phyloP scores from a whole-genome alignment of 192 early-diverging fungal species.

The Podila verticillata region DNA sequence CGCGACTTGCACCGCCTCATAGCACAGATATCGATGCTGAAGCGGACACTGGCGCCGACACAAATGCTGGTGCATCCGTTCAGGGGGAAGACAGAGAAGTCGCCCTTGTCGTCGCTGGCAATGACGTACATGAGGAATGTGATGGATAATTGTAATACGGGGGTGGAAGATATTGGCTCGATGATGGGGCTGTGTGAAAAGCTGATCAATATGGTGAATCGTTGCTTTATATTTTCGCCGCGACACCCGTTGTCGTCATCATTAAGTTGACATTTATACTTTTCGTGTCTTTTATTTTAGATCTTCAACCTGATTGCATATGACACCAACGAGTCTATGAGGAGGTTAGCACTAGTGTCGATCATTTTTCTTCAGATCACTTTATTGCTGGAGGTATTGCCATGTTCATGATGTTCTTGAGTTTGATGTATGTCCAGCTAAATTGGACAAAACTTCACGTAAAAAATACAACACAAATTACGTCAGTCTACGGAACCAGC shows the following conservation, averaged over 20 bases:
- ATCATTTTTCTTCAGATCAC: slow-evolving; percentile 60
- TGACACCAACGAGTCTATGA: slow-evolving; percentile 54
- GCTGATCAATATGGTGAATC: slow-evolving; percentile 57
- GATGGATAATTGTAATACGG: slow-evolving; percentile 52
- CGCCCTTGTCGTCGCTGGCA: slow-evolving; percentile 19
- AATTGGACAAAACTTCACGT: neutral
- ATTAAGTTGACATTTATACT: no score
- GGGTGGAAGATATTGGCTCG: slow-evolving; percentile 51
- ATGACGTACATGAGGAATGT: slow-evolving; percentile 53
- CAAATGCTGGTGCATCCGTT: slow-evolving; percentile 44
- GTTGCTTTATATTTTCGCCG: neutral
- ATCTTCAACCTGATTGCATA: slow-evolving; percentile 52
- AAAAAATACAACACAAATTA: no score
- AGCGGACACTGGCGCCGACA: slow-evolving; percentile 47
- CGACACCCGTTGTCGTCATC: no score
- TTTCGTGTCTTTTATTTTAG: slow-evolving; percentile 8
- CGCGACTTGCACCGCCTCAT: slow-evolving; percentile 52
- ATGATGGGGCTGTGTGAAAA: slow-evolving; percentile 41
- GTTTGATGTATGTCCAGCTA: neutral
- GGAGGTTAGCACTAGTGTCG: slow-evolving; percentile 22
- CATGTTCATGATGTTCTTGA: neutral
- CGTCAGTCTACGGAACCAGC: slow-evolving; percentile 55
- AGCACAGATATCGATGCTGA: slow-evolving; percentile 48
- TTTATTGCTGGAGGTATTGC: slow-evolving; percentile 53
- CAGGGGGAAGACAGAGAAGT: slow-evolving; percentile 21